A percentile compares a stretch with the other conserved stretches of the same genome.
Evolutionary conservation across 73 alveolate species (phyloP).

Genomic region (Paramecium sonneborni): DNA sequence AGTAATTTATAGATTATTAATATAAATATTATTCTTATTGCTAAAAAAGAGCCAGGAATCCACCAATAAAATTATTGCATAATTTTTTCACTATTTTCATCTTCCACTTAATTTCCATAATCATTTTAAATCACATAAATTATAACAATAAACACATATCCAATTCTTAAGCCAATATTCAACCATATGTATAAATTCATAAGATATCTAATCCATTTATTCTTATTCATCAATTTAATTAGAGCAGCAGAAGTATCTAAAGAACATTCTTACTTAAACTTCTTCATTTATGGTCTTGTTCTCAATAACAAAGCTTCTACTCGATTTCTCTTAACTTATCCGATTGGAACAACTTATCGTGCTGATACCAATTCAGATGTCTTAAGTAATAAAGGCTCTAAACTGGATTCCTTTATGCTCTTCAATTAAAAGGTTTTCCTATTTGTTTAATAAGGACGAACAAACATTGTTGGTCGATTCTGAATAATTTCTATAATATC

Average conservation of each 20-base stretch:
- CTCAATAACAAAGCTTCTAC: background rate
- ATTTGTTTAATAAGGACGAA: background rate
- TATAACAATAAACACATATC: background rate
- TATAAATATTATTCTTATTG: background rate
- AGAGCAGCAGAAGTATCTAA: constrained; percentile 38
- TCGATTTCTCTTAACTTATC: background rate
- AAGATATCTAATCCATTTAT: background rate
- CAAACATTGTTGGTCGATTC: background rate
- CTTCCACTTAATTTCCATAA: background rate
- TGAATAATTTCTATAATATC: background rate
- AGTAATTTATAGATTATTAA: constrained; percentile 31
- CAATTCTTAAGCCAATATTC: background rate
- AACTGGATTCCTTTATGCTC: background rate
- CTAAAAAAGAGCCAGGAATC: constrained; percentile 8
- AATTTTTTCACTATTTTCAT: background rate
- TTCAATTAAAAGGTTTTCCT: background rate
- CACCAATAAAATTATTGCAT: constrained; percentile 8
- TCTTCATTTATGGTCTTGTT: background rate
- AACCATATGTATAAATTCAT: constrained; percentile 44
- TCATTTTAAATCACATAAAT: background rate
- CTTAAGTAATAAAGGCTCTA: background rate
- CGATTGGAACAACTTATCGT: background rate
- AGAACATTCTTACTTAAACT: background rate
- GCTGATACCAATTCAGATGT: background rate
- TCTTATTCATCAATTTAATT: background rate